Percentiles rank a stretch among this genome's conserved stretches.
Conservation (phyloP, 2,329 filamentous ascomycete species). For the Falciphora oryzae region DNA sequence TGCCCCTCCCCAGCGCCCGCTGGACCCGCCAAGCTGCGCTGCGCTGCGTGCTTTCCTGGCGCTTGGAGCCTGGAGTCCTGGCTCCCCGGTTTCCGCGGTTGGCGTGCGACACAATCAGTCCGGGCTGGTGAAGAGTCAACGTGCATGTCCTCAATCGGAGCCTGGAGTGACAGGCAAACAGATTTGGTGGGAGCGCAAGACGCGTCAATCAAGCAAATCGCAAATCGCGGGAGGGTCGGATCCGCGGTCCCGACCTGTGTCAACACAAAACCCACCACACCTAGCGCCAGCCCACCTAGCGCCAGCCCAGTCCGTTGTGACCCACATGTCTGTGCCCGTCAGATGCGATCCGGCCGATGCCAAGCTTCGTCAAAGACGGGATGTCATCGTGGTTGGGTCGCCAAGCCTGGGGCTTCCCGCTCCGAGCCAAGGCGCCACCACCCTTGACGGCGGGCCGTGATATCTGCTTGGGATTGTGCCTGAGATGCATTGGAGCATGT, state of each 20-base stretch:
- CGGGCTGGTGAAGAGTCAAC: background rate
- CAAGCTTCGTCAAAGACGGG: background rate
- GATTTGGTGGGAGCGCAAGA: background rate
- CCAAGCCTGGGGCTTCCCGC: background rate
- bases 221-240: too few species aligned
- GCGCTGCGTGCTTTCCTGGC: background rate
- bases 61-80: too few species aligned
- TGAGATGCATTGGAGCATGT: too few species aligned
- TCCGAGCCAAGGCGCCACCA: conserved; percentile 14
- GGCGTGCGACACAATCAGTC: too few species aligned
- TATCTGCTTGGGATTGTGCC: background rate
- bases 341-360: background rate
- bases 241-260: background rate
- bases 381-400: background rate
- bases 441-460: background rate
- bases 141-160: background rate
- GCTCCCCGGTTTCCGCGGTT: too few species aligned
- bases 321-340: conserved; percentile 7
- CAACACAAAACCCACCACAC: too few species aligned
- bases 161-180: too few species aligned
- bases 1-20: too few species aligned
- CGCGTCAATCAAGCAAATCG: background rate
- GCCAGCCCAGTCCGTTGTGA: background rate
- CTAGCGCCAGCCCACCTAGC: too few species aligned
- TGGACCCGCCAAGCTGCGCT: background rate